Evolutionary conservation across 2,329 filamentous ascomycete genomes (phyloP), one percentile per base, ranked within the genome.

Genomic region (Phialophora expanda): DNA sequence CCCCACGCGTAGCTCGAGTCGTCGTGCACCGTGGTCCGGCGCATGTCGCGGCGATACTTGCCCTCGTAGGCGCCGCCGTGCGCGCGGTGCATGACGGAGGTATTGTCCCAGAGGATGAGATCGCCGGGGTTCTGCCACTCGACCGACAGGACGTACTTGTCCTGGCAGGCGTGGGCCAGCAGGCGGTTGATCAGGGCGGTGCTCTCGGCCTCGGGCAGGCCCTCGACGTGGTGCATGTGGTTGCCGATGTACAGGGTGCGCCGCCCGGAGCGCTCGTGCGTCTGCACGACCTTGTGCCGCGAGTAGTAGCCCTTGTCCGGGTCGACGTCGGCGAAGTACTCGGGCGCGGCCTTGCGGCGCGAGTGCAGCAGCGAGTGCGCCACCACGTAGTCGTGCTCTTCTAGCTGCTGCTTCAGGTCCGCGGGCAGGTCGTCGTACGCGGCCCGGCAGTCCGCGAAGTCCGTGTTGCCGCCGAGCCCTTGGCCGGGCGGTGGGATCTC

Each of bases 51-150:
- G 65, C 73, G 76, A 70, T 78, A 83, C 70, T 78, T 82, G 0
- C 82, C 81, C 66, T 80, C 79, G 65, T 83, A 86, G 0, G 73
- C 72, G 0, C 84, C 85, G 1, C 77, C 76, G 0, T 78, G 80
- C 0, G 84, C 83, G 2, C 84, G 74, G 74, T 88, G 86, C 78
- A 87, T 79, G 8, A 84, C 82, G 55, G 79, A 81, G 0, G 83
- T 83, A 71, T 88, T 88, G 69, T 88, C 86, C 86, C 86, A 88
- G 24, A 85, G 78, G 17, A 87, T 73, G 65, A 87, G 54, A 71
- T 88, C 86, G 0, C 83, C 80, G 0, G 74, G 70, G 4, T 80
- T 72, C 28, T 80, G 68, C 85, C 85, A 88, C 50, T 77, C 73
- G 2, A 86, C 78, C 3, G 75, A 78, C 7, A 82, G 65, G 0